Base-by-base conservation (phyloP, 176 grass and related monocot species). In the Oryza punctata region DNA sequence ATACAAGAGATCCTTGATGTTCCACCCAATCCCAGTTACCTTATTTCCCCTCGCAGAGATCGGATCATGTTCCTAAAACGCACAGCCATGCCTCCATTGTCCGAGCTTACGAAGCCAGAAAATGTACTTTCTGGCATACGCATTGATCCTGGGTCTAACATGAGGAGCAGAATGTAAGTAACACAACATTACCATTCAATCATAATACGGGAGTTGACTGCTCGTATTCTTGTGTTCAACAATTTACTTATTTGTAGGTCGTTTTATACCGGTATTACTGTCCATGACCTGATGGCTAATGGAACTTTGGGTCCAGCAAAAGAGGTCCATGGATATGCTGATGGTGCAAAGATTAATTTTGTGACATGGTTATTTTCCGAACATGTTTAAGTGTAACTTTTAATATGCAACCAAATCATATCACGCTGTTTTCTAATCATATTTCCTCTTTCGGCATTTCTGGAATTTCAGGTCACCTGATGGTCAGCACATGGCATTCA, bases 291-390 rank as follows among this genome's bases (percentile, higher is more conserved):
- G 73, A 86, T 78, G 82, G 89, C 92, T 75, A 89, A 90, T 91
- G 94, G 94, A 49, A 82, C 61, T 84, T 88, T 97, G 18, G 91
- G 94, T 41, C 89, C 87, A 73, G 91, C 88, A 63, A 94, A 72
- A 76, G 69, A 85, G 37, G 82, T 97, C 29, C 85, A 92, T 76
- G 94, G 91, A 43, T 97, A 86, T 68, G 74, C 88, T 24, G 80
- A 88, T 47, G 92, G 83, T 79, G 82, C 91, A 72, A 97, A 92
- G 46, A 88, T 97, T 74, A 97, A 97, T 84, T 97, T 90, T 81
- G 91, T 97, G n/a, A 91, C 87, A 76, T 97, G 94, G 94, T 97
- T 86, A 24, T 59, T 47, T 67, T 37, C 1, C 6, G 0, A 59
- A 21, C 69, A 60, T 85, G 76, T 25, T 67, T 54, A 26, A 77